A percentile compares a stretch with the other conserved stretches of the same genome.
These are phyloP conservation scores for Zymoseptoria pseudotritici DNA, from an alignment of 2,329 filamentous ascomycete genomes.

Conservation along the genomic window DNA sequence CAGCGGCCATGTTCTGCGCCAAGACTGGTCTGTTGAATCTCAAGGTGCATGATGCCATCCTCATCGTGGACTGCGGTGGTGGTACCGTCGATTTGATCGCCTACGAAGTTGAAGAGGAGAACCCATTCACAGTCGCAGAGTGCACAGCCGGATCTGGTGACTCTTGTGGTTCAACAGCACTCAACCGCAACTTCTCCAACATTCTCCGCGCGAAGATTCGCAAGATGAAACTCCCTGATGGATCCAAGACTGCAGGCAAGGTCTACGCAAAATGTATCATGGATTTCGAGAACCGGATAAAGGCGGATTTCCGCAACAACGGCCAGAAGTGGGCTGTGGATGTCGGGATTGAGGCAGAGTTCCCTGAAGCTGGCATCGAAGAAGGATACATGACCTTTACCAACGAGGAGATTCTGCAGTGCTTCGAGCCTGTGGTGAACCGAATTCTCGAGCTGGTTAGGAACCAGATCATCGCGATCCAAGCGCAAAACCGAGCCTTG, in stretches of 20 bases:
- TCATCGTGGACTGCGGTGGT: slow-evolving; percentile 97
- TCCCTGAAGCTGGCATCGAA: slow-evolving; percentile 94
- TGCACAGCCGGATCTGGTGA: slow-evolving; percentile 96
- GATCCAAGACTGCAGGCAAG: slow-evolving; percentile 92
- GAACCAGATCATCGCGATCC: slow-evolving; percentile 98
- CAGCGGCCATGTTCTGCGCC: slow-evolving; percentile 93
- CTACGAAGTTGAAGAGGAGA: slow-evolving; percentile 96
- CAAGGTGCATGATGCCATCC: slow-evolving; percentile 95
- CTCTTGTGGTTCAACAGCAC: slow-evolving; percentile 93
- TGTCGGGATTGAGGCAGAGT: slow-evolving; percentile 96
- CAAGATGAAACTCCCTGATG: slow-evolving; percentile 98
- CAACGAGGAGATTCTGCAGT: slow-evolving; percentile 97
- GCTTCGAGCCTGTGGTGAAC: slow-evolving; percentile 97
- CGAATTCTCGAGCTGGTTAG: slow-evolving; percentile 90
- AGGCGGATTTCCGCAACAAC: slow-evolving; percentile 98
- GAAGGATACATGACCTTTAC: slow-evolving; percentile 99
- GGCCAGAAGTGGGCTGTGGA: slow-evolving; percentile 97
- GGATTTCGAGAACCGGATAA: slow-evolving; percentile 99
- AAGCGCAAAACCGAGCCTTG: slow-evolving; percentile 86
- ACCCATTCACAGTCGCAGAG: slow-evolving; percentile 92
- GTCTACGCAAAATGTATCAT: slow-evolving; percentile 99
- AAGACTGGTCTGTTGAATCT: slow-evolving; percentile 93
- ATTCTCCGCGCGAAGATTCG: slow-evolving; percentile 95
- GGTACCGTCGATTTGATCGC: slow-evolving; percentile 98
- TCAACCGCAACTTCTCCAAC: slow-evolving; percentile 98